Conservation (phyloP, 1,139 yeast species). For the Kurtzmaniella quercitrusa region DNA sequence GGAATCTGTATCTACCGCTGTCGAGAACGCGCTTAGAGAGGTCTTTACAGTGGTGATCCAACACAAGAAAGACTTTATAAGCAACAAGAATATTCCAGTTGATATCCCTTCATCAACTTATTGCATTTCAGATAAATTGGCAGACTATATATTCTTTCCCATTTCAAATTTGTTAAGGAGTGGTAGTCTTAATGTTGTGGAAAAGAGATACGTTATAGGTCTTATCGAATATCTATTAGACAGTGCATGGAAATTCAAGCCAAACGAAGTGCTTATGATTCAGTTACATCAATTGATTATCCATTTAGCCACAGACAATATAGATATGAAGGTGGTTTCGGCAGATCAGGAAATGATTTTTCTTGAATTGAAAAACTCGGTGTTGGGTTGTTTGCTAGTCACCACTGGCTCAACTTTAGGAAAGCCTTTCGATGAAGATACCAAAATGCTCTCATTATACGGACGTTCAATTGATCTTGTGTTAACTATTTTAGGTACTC, state of each 20-base stretch:
- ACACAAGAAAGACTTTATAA: conserved; percentile 14
- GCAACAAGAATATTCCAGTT: not conserved
- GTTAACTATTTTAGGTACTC: conserved; percentile 16
- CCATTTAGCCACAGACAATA: conserved; percentile 18
- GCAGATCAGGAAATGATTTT: conserved; percentile 8
- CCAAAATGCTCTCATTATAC: conserved; percentile 17
- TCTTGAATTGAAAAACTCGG: conserved; percentile 18
- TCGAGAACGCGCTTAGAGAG: conserved; percentile 7
- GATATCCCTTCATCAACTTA: conserved; percentile 12
- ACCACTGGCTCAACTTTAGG: conserved; percentile 21
- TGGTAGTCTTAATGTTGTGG: conserved; percentile 18
- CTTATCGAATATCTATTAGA: conserved; percentile 27
- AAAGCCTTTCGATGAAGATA: conserved; percentile 9
- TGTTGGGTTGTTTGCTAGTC: conserved; percentile 15
- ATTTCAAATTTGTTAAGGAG: conserved; percentile 31
- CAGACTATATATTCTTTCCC: conserved; percentile 43
- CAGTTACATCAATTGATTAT: conserved; percentile 34
- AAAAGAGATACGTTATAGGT: conserved; percentile 20
- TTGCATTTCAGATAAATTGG: conserved; percentile 27
- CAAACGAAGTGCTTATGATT: conserved; percentile 24
- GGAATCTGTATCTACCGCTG: conserved; percentile 13
- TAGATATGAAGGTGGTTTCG: conserved; percentile 8
- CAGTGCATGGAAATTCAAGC: conserved; percentile 30
- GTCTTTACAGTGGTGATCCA: conserved; percentile 11
- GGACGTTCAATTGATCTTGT: conserved; percentile 25